Evolutionary conservation across 140 eudicot species (phyloP).

Genomic region (Stevia rebaudiana): DNA sequence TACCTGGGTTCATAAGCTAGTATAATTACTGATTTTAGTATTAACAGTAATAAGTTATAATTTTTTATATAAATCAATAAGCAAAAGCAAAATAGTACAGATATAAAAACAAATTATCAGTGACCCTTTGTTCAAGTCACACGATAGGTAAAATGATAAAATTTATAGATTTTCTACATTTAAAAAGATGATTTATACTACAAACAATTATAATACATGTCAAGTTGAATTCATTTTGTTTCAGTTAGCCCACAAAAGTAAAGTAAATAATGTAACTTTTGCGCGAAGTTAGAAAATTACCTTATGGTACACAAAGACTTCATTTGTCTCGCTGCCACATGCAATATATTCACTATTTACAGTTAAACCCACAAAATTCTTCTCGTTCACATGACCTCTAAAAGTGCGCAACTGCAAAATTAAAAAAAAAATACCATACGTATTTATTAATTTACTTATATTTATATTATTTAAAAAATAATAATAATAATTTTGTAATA

Average conservation of each 20-base stretch:
- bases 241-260: neutral
- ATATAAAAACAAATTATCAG: neutral
- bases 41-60: neutral
- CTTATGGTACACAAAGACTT: slow-evolving; percentile 91
- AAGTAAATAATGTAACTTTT: neutral
- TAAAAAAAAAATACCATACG: neutral
- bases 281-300: slow-evolving; percentile 21
- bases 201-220: neutral
- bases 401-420: slow-evolving; percentile 62
- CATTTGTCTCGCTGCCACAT: slow-evolving; percentile 96
- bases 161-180: neutral
- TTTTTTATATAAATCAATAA: neutral
- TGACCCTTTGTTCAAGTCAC: neutral
- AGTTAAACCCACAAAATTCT: slow-evolving; percentile 86
- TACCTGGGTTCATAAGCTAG: no score
- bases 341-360: slow-evolving; percentile 84
- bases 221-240: neutral
- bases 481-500: neutral
- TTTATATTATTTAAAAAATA: no score
- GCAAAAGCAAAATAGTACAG: neutral
- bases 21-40: neutral
- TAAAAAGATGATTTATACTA: neutral
- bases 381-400: slow-evolving; percentile 89
- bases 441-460: neutral
- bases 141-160: neutral